These are phyloP conservation scores for bread wheat (Triticum aestivum) DNA, from an alignment of 176 grass and related monocot species.

Conservation along the genomic window IWGSC_CS_RefSeq_v2.1 NC_057802.1:89842738-89843237, in stretches of 20 bases:
- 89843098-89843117: neutral
- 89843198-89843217: neutral
- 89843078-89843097: neutral
- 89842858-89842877: neutral
- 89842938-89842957: neutral
- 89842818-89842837: neutral
- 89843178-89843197: neutral
- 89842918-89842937: neutral
- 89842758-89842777: slow-evolving; percentile 5
- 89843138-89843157: neutral
- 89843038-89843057: neutral
- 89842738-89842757: neutral
- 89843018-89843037: neutral
- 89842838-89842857: neutral
- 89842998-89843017: neutral
- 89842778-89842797: neutral
- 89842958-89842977: neutral
- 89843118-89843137: neutral
- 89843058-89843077: neutral
- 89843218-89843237: slow-evolving; percentile 2
- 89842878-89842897: neutral
- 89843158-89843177: neutral
- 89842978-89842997: neutral
- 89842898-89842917: neutral
- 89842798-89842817: neutral